A percentile compares a stretch with the other conserved stretches of the same genome.
These are phyloP conservation scores for Pseudogymnoascus sp. DNA, from an alignment of 2,329 filamentous ascomycete species.

Conservation along the genomic window DNA sequence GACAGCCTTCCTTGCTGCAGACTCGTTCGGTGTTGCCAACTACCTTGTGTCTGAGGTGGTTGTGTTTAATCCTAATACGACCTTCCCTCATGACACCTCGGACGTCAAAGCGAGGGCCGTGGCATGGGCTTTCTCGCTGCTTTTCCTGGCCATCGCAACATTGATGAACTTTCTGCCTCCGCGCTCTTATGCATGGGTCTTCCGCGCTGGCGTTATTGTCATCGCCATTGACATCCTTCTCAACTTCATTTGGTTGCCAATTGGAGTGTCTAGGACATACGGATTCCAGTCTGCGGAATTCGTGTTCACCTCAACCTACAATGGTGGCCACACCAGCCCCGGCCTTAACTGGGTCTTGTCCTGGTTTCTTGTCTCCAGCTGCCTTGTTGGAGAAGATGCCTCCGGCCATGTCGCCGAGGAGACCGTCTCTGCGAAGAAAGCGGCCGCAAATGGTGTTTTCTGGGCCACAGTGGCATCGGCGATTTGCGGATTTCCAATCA, in stretches of 20 bases:
- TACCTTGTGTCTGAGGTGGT: slow-evolving; percentile 8
- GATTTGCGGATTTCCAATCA: slow-evolving; percentile 26
- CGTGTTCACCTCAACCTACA: slow-evolving; percentile 36
- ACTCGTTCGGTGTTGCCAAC: slow-evolving; percentile 5
- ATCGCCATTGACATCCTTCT: slow-evolving; percentile 38
- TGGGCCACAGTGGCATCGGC: slow-evolving; percentile 27
- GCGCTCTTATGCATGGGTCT: slow-evolving; percentile 10
- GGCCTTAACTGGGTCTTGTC: slow-evolving; percentile 27
- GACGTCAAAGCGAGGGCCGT: slow-evolving; percentile 9
- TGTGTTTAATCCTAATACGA: slow-evolving; percentile 10
- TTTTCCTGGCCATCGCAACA: slow-evolving; percentile 9
- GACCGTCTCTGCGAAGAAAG: slow-evolving; percentile 27
- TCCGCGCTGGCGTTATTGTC: slow-evolving; percentile 7
- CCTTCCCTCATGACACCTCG: slow-evolving; percentile 5
- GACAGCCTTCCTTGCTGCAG: slow-evolving; percentile 12
- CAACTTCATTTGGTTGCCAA: slow-evolving; percentile 41
- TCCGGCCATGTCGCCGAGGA: slow-evolving; percentile 28
- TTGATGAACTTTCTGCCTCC: slow-evolving; percentile 10
- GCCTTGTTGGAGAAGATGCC: slow-evolving; percentile 26
- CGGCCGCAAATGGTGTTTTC: slow-evolving; percentile 26
- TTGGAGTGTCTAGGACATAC: slow-evolving; percentile 36
- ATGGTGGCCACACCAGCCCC: slow-evolving; percentile 16
- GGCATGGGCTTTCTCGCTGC: slow-evolving; percentile 12
- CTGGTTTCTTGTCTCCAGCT: slow-evolving; percentile 24
- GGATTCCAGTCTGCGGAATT: slow-evolving; percentile 38